Evolutionary conservation across 129 eudicot genomes (phyloP).

Genomic region (Chrysanthemum lavandulifolium): DNA sequence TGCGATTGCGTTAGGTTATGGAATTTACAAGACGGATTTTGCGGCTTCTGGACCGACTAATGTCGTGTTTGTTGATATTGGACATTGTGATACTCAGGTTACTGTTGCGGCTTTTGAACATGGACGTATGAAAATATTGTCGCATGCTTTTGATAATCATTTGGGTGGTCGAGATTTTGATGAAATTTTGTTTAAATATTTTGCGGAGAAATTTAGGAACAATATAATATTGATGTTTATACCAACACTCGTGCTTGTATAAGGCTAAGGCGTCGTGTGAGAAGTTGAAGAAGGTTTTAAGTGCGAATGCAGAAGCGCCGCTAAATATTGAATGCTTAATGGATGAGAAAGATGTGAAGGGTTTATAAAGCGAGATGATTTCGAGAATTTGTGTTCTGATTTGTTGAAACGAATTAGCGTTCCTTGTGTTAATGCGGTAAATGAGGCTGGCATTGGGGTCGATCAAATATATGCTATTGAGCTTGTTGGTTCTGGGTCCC

Average conservation of each 20-base stretch:
- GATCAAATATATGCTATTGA: constrained; percentile 77
- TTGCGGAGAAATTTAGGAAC: constrained; percentile 59
- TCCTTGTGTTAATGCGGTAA: constrained; percentile 82
- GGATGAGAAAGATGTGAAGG: constrained; percentile 97
- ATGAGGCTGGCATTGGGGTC: constrained; percentile 52
- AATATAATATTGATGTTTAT: constrained; percentile 69
- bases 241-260: constrained; percentile 69
- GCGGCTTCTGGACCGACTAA: constrained; percentile 41
- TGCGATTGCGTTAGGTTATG: constrained; percentile 94
- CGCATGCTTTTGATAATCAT: constrained; percentile 83
- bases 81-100: constrained; percentile 94
- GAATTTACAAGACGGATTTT: constrained; percentile 87
- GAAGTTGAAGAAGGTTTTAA: constrained; percentile 88
- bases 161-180: constrained; percentile 95
- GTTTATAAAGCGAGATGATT: constrained; percentile 85
- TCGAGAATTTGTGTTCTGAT: constrained; percentile 66
- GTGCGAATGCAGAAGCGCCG: constrained; percentile 98
- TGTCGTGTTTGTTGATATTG: constrained; percentile 93
- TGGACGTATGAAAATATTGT: constrained; percentile 70
- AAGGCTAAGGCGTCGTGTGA: constrained; percentile 87
- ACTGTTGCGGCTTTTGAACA: constrained; percentile 73
- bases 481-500: constrained; percentile 98
- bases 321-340: constrained; percentile 89
- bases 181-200: constrained; percentile 75
- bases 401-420: constrained; percentile 60